Conservation (phyloP, 2,329 filamentous ascomycete species). For the Xylariaceae sp. region DNA sequence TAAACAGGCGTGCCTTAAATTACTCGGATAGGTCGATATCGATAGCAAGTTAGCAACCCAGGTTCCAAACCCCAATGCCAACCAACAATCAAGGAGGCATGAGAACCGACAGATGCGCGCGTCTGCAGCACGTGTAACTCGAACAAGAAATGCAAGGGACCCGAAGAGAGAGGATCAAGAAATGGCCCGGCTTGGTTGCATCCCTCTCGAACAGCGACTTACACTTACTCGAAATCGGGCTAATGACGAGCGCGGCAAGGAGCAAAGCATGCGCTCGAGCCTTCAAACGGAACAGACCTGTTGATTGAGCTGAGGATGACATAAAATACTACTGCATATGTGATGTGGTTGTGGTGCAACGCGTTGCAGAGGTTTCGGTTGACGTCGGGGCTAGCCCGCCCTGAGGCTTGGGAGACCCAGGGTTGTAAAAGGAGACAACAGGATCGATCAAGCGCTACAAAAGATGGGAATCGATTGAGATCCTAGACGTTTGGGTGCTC, state of each 20-base stretch:
- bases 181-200: too few species aligned
- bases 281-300: too few species aligned
- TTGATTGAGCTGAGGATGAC: too few species aligned
- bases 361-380: constrained; percentile 7
- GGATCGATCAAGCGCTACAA: constrained; percentile 15
- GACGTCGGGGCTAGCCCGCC: constrained; percentile 23
- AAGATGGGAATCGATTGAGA: constrained; percentile 17
- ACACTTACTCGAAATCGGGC: neutral
- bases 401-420: constrained; percentile 22
- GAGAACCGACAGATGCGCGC: too few species aligned
- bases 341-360: constrained; percentile 8
- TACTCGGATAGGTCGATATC: neutral
- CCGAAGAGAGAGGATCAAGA: too few species aligned
- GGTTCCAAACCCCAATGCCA: too few species aligned
- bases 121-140: too few species aligned
- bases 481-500: constrained; percentile 29
- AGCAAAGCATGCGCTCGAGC: neutral
- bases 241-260: neutral
- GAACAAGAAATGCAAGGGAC: too few species aligned
- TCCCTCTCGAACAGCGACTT: neutral
- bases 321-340: neutral
- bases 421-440: constrained; percentile 14
- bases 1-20: neutral
- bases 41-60: too few species aligned
- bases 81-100: too few species aligned